These are phyloP conservation scores for Herpetomonas muscarum DNA, from an alignment of 208 protist species.

Conservation along the genomic window DNA sequence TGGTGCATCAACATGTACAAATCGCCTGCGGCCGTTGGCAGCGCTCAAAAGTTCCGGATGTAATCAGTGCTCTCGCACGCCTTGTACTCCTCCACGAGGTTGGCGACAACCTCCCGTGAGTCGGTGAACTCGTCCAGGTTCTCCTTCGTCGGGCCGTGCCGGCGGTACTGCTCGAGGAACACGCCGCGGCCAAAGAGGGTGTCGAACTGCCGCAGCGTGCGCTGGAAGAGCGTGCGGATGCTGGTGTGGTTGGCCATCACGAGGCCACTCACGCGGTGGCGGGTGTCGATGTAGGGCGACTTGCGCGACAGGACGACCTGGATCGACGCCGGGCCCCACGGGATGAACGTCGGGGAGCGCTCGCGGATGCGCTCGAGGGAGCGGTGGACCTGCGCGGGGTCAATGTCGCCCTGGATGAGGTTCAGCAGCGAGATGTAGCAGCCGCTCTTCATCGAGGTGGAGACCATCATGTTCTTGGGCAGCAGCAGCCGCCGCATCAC, in stretches of 20 bases:
- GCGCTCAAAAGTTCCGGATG: conserved; percentile 82
- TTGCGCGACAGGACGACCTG: conserved; percentile 95
- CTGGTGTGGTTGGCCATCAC: conserved; percentile 99
- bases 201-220: conserved; percentile 93
- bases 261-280: conserved; percentile 97
- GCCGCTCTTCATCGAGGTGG: conserved; percentile 88
- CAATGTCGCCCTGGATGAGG: conserved; percentile 99
- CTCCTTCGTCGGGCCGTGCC: conserved; percentile 91
- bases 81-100: conserved; percentile 97
- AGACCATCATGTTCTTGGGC: conserved; percentile 99
- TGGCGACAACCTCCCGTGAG: conserved; percentile 90
- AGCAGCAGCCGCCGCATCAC: conserved; percentile 99
- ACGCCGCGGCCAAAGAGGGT: conserved; percentile 90
- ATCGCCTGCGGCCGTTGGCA: too few relatives aligned
- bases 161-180: conserved; percentile 94
- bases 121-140: conserved; percentile 96
- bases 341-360: conserved; percentile 98
- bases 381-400: conserved; percentile 98
- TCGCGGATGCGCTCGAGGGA: conserved; percentile 98
- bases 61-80: conserved; percentile 96
- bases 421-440: conserved; percentile 99
- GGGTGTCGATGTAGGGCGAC: conserved; percentile 96
- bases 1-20: too few relatives aligned
- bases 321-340: conserved; percentile 97
- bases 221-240: conserved; percentile 93